These are phyloP conservation scores for Hygrophoropsis aurantiaca DNA, from an alignment of 768 basidiomycete genomes.

Conservation along the genomic window DNA sequence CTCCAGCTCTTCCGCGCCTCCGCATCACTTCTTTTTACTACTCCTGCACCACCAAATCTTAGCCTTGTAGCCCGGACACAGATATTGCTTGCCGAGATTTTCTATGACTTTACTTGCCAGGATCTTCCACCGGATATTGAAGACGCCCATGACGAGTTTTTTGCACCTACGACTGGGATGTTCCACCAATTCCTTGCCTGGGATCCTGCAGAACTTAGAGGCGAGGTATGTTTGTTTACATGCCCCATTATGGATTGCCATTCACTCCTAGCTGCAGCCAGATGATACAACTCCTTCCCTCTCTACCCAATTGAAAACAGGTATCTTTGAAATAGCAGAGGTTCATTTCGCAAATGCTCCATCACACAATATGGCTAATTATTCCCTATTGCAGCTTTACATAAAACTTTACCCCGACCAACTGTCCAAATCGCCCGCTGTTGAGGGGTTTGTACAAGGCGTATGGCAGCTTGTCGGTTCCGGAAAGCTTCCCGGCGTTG, in stretches of 20 bases:
- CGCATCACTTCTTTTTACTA: slow-evolving; percentile 47
- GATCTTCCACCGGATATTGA: slow-evolving; percentile 95
- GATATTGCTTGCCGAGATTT: slow-evolving; percentile 81
- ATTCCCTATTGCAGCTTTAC: slow-evolving; percentile 51
- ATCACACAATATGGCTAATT: neutral
- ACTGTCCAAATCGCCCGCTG: slow-evolving; percentile 58
- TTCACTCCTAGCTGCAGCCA: slow-evolving; percentile 38
- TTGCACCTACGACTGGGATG: slow-evolving; percentile 64
- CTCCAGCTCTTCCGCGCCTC: slow-evolving; percentile 78
- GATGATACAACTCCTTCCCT: slow-evolving; percentile 84
- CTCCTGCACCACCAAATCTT: slow-evolving; percentile 37
- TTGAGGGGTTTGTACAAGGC: slow-evolving; percentile 75
- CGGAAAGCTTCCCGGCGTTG: slow-evolving; percentile 66
- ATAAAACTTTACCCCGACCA: slow-evolving; percentile 83
- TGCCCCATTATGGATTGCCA: slow-evolving; percentile 9
- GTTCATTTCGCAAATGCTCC: slow-evolving; percentile 34
- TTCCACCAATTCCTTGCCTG: slow-evolving; percentile 82
- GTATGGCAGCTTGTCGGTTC: slow-evolving; percentile 85
- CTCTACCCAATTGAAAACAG: slow-evolving; percentile 87
- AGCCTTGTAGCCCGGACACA: slow-evolving; percentile 67
- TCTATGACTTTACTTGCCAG: slow-evolving; percentile 92
- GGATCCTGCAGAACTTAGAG: slow-evolving; percentile 67
- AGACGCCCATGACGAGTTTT: slow-evolving; percentile 82
- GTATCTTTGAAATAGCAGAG: slow-evolving; percentile 89
- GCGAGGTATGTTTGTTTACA: slow-evolving; percentile 49